A percentile compares a stretch with the other conserved stretches of the same genome.
Conservation (phyloP, 2,329 filamentous ascomycete genomes). For the Penicillium sp. region DNA sequence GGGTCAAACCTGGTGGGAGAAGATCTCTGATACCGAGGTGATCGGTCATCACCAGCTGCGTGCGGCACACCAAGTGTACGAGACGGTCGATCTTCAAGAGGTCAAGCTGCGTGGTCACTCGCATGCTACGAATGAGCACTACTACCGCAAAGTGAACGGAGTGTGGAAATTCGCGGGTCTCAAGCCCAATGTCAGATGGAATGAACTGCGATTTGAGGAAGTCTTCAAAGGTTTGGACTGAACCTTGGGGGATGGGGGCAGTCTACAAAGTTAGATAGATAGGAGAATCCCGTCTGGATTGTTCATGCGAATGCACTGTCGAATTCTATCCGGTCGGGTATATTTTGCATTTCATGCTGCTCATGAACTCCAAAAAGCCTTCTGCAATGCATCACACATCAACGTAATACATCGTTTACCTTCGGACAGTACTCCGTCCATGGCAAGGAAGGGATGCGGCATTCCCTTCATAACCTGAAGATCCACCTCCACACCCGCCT, state of each 20-base stretch:
- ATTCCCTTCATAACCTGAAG: slow-evolving; percentile 52
- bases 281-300: too few species aligned
- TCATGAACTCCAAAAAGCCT: slow-evolving; percentile 32
- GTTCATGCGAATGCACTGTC: background rate
- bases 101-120: slow-evolving; percentile 58
- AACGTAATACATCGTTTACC: slow-evolving; percentile 50
- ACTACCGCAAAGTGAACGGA: slow-evolving; percentile 56
- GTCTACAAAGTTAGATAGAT: too few species aligned
- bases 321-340: background rate
- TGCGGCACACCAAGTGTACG: slow-evolving; percentile 60
- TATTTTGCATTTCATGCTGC: background rate
- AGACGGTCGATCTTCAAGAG: slow-evolving; percentile 44
- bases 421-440: slow-evolving; percentile 53
- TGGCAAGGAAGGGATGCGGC: slow-evolving; percentile 57
- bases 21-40: slow-evolving; percentile 55
- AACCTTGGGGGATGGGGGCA: background rate
- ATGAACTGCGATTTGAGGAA: slow-evolving; percentile 55
- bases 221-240: slow-evolving; percentile 42
- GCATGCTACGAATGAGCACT: slow-evolving; percentile 55
- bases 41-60: slow-evolving; percentile 59
- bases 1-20: slow-evolving; percentile 56
- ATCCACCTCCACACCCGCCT: slow-evolving; percentile 47
- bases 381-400: slow-evolving; percentile 38
- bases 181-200: slow-evolving; percentile 53
- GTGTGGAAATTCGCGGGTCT: slow-evolving; percentile 60